Evolutionary conservation across 2,329 filamentous ascomycete genomes (phyloP), one percentile per base, ranked within the genome.

Genomic region (Thyridium curvatum): DNA sequence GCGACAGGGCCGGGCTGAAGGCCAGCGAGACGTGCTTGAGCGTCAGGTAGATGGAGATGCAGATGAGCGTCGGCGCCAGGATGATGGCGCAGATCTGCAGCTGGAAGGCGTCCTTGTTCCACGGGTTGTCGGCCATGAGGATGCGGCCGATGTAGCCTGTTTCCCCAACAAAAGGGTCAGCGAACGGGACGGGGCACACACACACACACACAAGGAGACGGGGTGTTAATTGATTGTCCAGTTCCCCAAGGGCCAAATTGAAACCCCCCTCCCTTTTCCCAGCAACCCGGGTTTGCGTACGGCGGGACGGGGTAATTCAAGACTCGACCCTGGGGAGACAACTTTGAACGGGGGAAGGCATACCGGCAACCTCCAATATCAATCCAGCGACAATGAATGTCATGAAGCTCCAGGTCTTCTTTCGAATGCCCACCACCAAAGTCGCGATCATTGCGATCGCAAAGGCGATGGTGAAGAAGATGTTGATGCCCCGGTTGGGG

Each of bases 31-130:
- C 56, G 62, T 80, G 77, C 55, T 79, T 78, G 42, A 82, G 70
- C 4, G 74, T 79, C 18, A 83, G 69, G 61, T 82, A 83, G 56
- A 82, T 72, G 51, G 68, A 71, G 46, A 77, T 74, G 58, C 76
- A 78, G 57, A 81, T 64, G 42, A 82, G 67, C 21, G 77, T 76
- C 3, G 74, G 74, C n/a, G 64, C 72, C 37, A 78, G 65, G 56
- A 78, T 73, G 59, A 79, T 74, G 57, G 68, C 64, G 58, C 68
- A 69, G 54, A 81, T 78, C 45, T 80, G 74, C 34, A 73, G 68
- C 54, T 79, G 59, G 59, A 81, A 81, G 42, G 69, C 67, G 38
- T 59, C 44, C 12, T 63, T 51, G 55, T 74, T 60, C 69, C 72
- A 82, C 4, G 76, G 74, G 56, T 77, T 75, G 33, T 56, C 34